Percentiles rank a stretch among this genome's conserved stretches.
These are phyloP conservation scores for Nasturtium officinale DNA, from an alignment of 345 rosid species.

Conservation along the genomic window DNA sequence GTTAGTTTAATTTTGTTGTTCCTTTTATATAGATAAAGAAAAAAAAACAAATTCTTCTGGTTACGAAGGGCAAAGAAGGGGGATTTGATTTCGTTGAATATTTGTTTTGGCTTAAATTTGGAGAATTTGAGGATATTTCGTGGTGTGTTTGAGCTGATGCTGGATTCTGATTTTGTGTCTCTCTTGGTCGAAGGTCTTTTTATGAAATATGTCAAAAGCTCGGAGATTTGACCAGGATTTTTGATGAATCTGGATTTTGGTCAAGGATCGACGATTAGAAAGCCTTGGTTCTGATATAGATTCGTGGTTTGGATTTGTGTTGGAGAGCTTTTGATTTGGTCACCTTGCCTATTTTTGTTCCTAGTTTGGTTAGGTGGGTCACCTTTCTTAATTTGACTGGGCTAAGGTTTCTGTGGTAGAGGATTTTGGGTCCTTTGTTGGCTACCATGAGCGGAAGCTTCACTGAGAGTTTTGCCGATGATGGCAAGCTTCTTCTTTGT, in stretches of 20 bases:
- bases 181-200: constrained; percentile 24
- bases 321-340: constrained; percentile 13
- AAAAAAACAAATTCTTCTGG: constrained; percentile 9
- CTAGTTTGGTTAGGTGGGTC: constrained; percentile 24
- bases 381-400: constrained; percentile 19
- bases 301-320: background rate
- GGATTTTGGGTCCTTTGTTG: constrained; percentile 32
- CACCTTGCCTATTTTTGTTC: background rate
- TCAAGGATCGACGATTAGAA: constrained; percentile 28
- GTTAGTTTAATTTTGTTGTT: constrained; percentile 15
- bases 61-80: constrained; percentile 28
- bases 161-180: constrained; percentile 25
- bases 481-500: constrained; percentile 76
- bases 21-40: background rate
- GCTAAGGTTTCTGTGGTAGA: constrained; percentile 39
- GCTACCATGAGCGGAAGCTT: constrained; percentile 74
- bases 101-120: constrained; percentile 32
- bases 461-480: constrained; percentile 52
- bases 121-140: constrained; percentile 30
- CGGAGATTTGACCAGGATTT: constrained; percentile 31
- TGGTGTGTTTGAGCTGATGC: constrained; percentile 28
- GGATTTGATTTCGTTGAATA: constrained; percentile 22
- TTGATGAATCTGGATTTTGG: constrained; percentile 37
- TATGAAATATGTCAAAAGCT: background rate
- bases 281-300: constrained; percentile 8